Evolutionary conservation across 1,139 yeast species (phyloP), one percentile per base, ranked within the genome.

Genomic region (Candida neerlandica): DNA sequence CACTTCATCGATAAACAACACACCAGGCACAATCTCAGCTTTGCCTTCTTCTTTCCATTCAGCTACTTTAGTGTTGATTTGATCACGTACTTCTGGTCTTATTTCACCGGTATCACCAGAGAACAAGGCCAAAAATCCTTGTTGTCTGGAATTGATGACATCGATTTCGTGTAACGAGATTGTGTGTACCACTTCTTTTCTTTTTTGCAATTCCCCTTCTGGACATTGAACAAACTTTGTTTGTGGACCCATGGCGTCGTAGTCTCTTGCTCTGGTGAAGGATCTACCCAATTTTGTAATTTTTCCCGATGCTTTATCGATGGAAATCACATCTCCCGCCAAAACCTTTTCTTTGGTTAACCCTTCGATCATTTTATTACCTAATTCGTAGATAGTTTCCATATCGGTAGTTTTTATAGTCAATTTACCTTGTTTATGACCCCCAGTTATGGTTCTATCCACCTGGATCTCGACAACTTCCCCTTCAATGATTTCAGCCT

Each of bases 1-100:
- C 48, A 92, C 98, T 72, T 95, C 99, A 71, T 95, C 99, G 61
- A 95, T 90, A 70, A 95, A 95, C 61, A 95, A 77, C 11, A 95
- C 99, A 58, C 99, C 99, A n/a, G 99, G 98, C 46, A 91, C 88
- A 57, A 95, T 92, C 62, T 92, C 97, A 11, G 99, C 99, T 69
- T 94, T 95, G 51, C 99, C 99, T 77, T 95, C 99, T 75, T 95
- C 99, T 64, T 89, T 90, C 99, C 99, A 95, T 71, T 95, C 99
- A 29, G 96, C 96, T 48, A 95, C 97, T 71, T 94, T 94, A 47
- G 92, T 83, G 71, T 95, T 94, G 67, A 95, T 94, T 73, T 95
- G 99, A 66, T 92, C 97, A 65, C 99, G 85, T 34, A 95, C 96
- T 70, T 95, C 99, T 11, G 95, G 81, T 59, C 97, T 81, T 60